These are phyloP conservation scores for Pythium apleroticum DNA, from an alignment of 352 stramenopile species.

Conservation along the genomic window DNA sequence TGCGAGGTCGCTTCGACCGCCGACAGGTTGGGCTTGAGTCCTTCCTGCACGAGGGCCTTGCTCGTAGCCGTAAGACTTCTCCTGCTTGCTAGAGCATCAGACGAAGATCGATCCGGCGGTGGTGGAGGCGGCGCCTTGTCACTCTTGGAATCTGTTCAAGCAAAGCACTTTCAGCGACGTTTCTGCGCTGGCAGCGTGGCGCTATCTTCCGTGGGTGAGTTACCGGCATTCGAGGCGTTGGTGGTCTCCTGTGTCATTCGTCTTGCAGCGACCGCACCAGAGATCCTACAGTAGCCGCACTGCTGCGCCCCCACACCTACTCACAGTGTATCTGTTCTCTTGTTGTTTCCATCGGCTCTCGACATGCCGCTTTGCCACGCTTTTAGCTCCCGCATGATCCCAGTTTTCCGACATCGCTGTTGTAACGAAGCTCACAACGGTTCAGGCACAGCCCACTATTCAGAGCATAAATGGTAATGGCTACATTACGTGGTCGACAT, in stretches of 20 bases:
- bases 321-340: slow-evolving; percentile 3
- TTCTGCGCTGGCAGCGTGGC: too few relatives aligned
- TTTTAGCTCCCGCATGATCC: neutral
- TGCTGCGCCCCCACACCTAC: neutral
- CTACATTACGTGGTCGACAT: slow-evolving; percentile 24
- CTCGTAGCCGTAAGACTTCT: slow-evolving; percentile 45
- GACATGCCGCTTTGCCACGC: neutral
- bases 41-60: slow-evolving; percentile 46
- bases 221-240: neutral
- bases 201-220: too few relatives aligned
- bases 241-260: neutral
- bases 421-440: neutral
- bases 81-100: slow-evolving; percentile 10
- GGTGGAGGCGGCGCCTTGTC: neutral
- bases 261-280: neutral
- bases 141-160: neutral
- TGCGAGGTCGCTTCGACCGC: slow-evolving; percentile 69
- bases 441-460: slow-evolving; percentile 3
- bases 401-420: neutral
- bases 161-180: neutral
- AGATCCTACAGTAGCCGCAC: neutral
- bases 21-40: slow-evolving; percentile 61
- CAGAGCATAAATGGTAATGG: slow-evolving; percentile 13
- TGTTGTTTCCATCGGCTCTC: neutral
- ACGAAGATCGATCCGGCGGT: neutral